Evolutionary conservation across 768 basidiomycete genomes (phyloP), one percentile per base, ranked within the genome.

Genomic region (Amyloporia xantha): DNA sequence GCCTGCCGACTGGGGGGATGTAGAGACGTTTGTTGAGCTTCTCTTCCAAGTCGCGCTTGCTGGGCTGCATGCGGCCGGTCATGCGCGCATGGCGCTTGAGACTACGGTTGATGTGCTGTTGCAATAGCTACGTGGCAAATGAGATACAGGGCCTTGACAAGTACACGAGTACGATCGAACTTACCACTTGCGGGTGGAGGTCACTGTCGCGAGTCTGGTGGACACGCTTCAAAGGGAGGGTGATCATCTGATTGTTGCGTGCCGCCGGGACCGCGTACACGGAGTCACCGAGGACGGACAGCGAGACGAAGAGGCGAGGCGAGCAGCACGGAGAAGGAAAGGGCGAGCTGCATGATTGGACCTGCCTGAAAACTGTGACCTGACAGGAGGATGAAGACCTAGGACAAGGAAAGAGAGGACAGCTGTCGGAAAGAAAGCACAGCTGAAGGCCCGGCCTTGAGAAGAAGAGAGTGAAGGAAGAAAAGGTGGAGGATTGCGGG

Each of bases 21-120:
- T 50, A 47, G 64, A 65, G 49, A 75, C 75, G 72, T 54, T 71
- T 68, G 48, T 67, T 59, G 36, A 82, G 60, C 50, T 69, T 73
- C 6, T 55, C 66, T 33, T 68, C 64, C 44, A 86, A 73, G 13
- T 73, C 68, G 21, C 69, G 67, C 12, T 68, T 68, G 19, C 76
- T 69, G 5, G 82, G 82, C 6, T 60, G 72, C 19, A 67, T 66
- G 33, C 75, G 77, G 12, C 83, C 79, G 3, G 77, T 78, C 80
- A 89, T 84, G 42, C 75, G 79, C 6, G 86, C 84, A 44, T 81
- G 73, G 45, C 86, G 83, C 49, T 71, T 74, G 47, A 77, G 66
- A 45, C 75, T 72, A 43, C 78, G 81, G 64, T 87, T 89, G 53
- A 84, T 75, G 57, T 81, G 73, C 64, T 84, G 86, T 63, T 88